phyloP scores from a whole-genome alignment of 352 stramenopile genomes.

The Phytophthora idaei region DNA sequence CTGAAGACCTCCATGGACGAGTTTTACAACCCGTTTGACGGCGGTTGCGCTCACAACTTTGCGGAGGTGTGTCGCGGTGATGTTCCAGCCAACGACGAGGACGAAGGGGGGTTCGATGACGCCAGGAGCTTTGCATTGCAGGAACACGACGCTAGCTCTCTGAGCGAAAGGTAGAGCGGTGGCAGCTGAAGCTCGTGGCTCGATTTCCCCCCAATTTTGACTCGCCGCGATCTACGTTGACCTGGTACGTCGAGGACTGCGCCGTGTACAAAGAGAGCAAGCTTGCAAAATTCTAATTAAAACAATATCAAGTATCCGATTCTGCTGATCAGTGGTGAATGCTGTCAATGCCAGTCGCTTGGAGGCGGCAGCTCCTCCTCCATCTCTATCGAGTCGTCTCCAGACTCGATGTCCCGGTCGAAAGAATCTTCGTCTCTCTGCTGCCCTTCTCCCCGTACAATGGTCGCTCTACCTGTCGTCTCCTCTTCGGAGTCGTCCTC shows the following conservation, averaged over 20 bases:
- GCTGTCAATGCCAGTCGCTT: slow-evolving; percentile 22
- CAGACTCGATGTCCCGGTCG: slow-evolving; percentile 36
- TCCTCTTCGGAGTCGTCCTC: slow-evolving; percentile 32
- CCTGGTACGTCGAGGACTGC: neutral
- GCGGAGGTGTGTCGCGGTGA: slow-evolving; percentile 49
- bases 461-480: slow-evolving; percentile 28
- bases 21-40: slow-evolving; percentile 84
- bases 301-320: neutral
- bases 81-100: slow-evolving; percentile 20
- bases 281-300: neutral
- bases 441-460: slow-evolving; percentile 36
- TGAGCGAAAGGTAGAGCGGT: slow-evolving; percentile 7
- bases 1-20: slow-evolving; percentile 79
- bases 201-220: slow-evolving; percentile 14
- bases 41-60: slow-evolving; percentile 64
- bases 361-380: slow-evolving; percentile 29
- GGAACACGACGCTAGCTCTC: neutral
- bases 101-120: neutral
- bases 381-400: slow-evolving; percentile 52
- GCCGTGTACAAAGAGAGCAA: neutral
- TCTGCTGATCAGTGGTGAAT: too few species aligned
- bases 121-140: neutral
- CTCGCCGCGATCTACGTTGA: neutral
- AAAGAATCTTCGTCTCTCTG: slow-evolving; percentile 39
- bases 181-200: slow-evolving; percentile 1